Evolutionary conservation across 2,329 filamentous ascomycete genomes (phyloP).

Genomic region (Whalleya microplaca): DNA sequence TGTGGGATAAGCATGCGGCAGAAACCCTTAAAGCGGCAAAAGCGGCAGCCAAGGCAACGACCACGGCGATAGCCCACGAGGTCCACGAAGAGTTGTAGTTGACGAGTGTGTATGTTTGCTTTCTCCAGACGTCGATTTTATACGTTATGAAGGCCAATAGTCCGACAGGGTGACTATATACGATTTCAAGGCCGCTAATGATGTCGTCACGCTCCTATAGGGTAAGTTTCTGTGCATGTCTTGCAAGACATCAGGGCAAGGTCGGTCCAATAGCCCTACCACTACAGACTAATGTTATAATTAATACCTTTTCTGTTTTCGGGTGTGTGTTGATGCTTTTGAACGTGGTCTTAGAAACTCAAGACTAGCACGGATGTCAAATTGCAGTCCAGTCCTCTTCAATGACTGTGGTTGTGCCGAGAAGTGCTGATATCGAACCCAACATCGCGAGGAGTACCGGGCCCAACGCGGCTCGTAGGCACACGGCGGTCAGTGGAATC

Average conservation of each 20-base stretch:
- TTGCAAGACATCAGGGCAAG: constrained; percentile 13
- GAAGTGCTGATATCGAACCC: constrained; percentile 86
- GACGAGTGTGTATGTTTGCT: constrained; percentile 1
- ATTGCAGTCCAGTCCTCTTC: constrained; percentile 84
- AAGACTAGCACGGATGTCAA: constrained; percentile 94
- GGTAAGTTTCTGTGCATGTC: constrained; percentile 28
- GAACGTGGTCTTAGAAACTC: not conserved
- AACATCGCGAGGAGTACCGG: constrained; percentile 42
- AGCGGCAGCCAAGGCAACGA: constrained; percentile 18
- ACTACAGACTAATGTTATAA: constrained; percentile 23
- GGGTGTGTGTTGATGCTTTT: not conserved
- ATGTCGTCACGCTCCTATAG: constrained; percentile 3
- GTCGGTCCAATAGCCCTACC: constrained; percentile 12
- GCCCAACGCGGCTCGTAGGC: constrained; percentile 37
- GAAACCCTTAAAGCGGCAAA: constrained; percentile 41
- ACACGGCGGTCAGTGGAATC: constrained; percentile 28
- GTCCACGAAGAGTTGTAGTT: constrained; percentile 36
- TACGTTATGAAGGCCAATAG: constrained; percentile 7
- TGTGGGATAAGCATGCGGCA: constrained; percentile 50
- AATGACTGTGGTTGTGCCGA: constrained; percentile 97
- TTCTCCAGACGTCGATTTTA: constrained; percentile 34
- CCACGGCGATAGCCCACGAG: constrained; percentile 29
- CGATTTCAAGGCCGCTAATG: constrained; percentile 1
- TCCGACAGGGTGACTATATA: not conserved
- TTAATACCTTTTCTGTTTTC: not conserved